Conservation (phyloP, 176 grass and related monocot genomes). For the Hsuehochloa calcarea region DNA sequence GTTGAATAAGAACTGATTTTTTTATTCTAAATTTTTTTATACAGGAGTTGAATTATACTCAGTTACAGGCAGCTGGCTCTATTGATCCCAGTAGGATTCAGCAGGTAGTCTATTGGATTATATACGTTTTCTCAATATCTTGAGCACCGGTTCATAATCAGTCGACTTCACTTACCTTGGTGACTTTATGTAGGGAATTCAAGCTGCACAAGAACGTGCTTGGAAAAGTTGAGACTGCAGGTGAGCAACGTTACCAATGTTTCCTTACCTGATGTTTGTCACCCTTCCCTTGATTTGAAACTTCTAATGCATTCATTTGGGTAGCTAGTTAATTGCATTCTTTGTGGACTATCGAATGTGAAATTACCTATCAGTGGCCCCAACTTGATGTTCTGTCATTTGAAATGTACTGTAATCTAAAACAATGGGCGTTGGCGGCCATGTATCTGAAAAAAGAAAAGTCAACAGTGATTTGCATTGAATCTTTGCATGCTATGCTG, state of each 20-base stretch:
- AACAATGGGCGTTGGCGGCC: neutral
- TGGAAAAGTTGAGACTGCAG: conserved; percentile 76
- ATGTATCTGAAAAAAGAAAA: neutral
- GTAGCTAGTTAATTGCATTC: neutral
- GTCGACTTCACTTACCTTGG: neutral
- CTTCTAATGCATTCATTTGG: neutral
- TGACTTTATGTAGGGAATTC: conserved; percentile 59
- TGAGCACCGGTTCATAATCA: conserved; percentile 14
- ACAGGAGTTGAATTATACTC: conserved; percentile 75
- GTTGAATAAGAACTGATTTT: neutral
- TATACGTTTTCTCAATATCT: conserved; percentile 14
- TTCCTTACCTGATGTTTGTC: neutral
- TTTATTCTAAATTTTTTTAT: conserved; percentile 22
- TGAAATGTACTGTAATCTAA: neutral
- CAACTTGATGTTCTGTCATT: neutral
- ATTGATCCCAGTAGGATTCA: conserved; percentile 70
- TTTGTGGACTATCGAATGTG: neutral
- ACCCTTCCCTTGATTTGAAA: neutral
- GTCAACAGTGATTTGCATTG: neutral
- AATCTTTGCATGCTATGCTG: neutral
- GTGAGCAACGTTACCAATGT: conserved; percentile 30
- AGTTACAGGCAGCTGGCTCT: conserved; percentile 59
- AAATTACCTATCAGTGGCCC: neutral
- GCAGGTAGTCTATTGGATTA: conserved; percentile 55
- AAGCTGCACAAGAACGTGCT: conserved; percentile 69